Evolutionary conservation across 306 rosid species (phyloP).

Genomic region (Astragalus glycyphyllos): DNA sequence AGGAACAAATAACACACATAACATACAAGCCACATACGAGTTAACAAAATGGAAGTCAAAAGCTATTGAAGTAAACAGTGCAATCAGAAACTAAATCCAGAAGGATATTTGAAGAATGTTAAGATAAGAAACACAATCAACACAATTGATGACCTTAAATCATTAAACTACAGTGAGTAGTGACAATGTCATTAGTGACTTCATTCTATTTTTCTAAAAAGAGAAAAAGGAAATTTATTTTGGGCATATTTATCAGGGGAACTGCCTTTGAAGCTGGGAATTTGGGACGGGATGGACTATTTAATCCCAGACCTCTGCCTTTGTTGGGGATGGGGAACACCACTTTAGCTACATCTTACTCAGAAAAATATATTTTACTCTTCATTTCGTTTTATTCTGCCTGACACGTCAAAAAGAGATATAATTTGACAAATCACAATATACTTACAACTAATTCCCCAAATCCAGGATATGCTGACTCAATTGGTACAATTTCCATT

Average conservation of each 20-base stretch:
- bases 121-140: slow-evolving; percentile 29
- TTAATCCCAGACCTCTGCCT: not conserved
- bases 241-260: slow-evolving; percentile 9
- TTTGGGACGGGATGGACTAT: not conserved
- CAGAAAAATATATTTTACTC: slow-evolving; percentile 4
- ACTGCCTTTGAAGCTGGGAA: slow-evolving; percentile 10
- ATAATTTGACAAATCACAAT: slow-evolving; percentile 31
- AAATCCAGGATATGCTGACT: slow-evolving; percentile 97
- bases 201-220: not conserved
- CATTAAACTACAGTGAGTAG: not conserved
- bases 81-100: slow-evolving; percentile 25
- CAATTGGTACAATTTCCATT: slow-evolving; percentile 93
- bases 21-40: not conserved
- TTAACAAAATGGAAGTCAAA: slow-evolving; percentile 11
- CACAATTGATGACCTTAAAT: not conserved
- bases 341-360: not conserved
- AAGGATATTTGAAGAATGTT: slow-evolving; percentile 19
- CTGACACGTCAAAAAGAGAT: slow-evolving; percentile 21
- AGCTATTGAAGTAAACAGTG: slow-evolving; percentile 22
- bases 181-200: not conserved
- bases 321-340: not conserved
- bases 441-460: slow-evolving; percentile 96
- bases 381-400: not conserved
- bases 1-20: slow-evolving; percentile 1
- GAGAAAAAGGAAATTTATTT: not conserved